Evolutionary conservation across 768 basidiomycete species (phyloP), one percentile per base, ranked within the genome.

Genomic region (Hygrocybe coccinea): DNA sequence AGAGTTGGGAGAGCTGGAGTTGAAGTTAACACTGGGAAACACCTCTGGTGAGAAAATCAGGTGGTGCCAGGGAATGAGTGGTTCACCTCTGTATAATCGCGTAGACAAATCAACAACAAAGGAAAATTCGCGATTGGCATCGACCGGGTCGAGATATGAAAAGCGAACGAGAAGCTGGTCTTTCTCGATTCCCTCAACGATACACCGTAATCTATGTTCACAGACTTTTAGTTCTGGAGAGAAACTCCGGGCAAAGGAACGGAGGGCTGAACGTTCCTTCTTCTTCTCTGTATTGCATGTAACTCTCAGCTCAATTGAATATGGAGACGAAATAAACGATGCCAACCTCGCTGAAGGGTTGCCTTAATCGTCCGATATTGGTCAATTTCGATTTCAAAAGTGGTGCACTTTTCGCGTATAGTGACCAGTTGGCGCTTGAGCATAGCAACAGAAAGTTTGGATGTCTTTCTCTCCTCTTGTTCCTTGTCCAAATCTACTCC

Each of bases 121-220:
- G 56, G 79, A 83, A 56, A 84, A 90, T 60, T 91, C 89, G 29
- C 79, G 75, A 8, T 80, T 75, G 2, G 76, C 74, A 45, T 86
- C 79, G 2, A 70, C 59, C 4, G 77, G 73, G 63, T 91, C 87
- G 36, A 93, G 64, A 54, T 81, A 71, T 9, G 78, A 78, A 67
- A 93, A 93, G 4, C 85, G 83, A 53, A 94, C 73, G 45, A 93
- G 77, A 17, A 94, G 76, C 46, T 82, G 78, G 65, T 89, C 86
- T 35, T 74, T 76, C 62, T 84, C 83, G 41, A 94, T 79, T 37
- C 91, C 91, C 67, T 94, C 90, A n/a, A 94, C 78, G 14, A 76
- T 69, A 65, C 84, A 87, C 14, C 79, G 78, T 33, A 90, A 70
- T 34, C 74, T 70, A 6, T 75, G 74, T 71, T 89, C 84, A 59